Evolutionary conservation across 805 yeast species (phyloP), one percentile per base, ranked within the genome.

Genomic region (Cyberlindnera galapagoensis): DNA sequence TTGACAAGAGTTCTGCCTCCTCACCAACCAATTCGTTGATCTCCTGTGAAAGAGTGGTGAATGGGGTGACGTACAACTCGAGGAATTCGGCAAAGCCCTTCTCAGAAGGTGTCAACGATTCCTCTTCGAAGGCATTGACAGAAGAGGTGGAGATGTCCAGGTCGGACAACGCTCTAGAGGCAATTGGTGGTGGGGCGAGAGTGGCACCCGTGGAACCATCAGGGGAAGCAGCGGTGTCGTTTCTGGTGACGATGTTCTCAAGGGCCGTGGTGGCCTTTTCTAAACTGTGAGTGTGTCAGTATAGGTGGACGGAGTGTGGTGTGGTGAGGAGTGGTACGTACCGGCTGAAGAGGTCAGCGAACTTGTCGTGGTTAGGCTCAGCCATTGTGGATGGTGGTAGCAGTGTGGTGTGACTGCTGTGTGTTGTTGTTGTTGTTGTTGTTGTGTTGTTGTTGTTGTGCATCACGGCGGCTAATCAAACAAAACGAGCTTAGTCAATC

Each of bases 21-120:
- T 77, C 71, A 2, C 64, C 75, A 26, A 83, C 71, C 17, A 70
- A 42, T 1, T 76, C 59, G 49, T 79, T 83, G 43, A 80, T 63
- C 21, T 65, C 64, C 23, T 57, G 52, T 13, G 88, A 77, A 8
- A 54, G 34, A 3, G 59, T 60, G 10, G 71, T 74, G 45, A 84
- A 76, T 8, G 94, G 88, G 15, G 58, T 66, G 22, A 86, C 68
- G 39, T 57, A 51, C 6, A 67, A 66, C 14, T 57, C 57, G 33
- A 83, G 55, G 40, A 83, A 70, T 10, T 51, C 51, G 31, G 77
- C 74, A 51, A 76, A 83, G 13, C 64, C 79, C 25, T 48, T 44
- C 11, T 76, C 64, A 1, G 74, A 60, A 38, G 65, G 63, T 4
- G 42, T 40, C 34, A n/a, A 28, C 34, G 9, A 37, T 34, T 24